Percentiles rank a stretch among this genome's conserved stretches.
Conservation (phyloP, 2,329 filamentous ascomycete species). For the Purpureocillium takamizusanense region DNA sequence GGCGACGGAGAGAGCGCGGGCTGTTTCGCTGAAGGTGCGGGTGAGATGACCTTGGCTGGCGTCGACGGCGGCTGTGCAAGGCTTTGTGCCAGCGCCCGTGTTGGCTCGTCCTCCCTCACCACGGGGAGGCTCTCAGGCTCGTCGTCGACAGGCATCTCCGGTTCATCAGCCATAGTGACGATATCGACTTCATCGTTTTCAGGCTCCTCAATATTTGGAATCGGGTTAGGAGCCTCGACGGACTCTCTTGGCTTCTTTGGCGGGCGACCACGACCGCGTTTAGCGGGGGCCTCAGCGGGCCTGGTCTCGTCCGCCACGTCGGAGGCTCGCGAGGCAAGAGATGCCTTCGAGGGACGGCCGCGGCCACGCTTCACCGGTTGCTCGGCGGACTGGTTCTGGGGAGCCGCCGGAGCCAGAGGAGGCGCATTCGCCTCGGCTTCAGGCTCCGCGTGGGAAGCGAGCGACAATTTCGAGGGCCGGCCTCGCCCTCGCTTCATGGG, state of each 20-base stretch:
- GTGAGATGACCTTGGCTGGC: conserved; percentile 30
- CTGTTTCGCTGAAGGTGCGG: conserved; percentile 41
- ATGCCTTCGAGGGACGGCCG: conserved; percentile 22
- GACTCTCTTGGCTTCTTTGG: conserved; percentile 10
- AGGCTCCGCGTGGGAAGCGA: conserved; percentile 15
- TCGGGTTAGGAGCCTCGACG: background rate
- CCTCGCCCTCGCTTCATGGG: conserved; percentile 15
- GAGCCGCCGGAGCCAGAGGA: too few relatives aligned
- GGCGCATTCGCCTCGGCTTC: conserved; percentile 16
- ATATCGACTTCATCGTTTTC: conserved; percentile 6
- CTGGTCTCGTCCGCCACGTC: conserved; percentile 11
- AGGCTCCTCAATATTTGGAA: conserved; percentile 1
- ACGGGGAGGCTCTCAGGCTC: too few relatives aligned
- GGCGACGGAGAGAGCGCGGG: conserved; percentile 51
- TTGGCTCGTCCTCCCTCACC: background rate
- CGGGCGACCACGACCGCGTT: conserved; percentile 20
- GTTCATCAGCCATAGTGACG: conserved; percentile 1
- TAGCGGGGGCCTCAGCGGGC: conserved; percentile 12
- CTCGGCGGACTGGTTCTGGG: conserved; percentile 8
- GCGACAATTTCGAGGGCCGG: conserved; percentile 12
- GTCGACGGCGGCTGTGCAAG: conserved; percentile 29
- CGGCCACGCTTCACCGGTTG: conserved; percentile 17
- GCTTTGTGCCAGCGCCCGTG: background rate
- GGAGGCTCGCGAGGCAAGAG: conserved; percentile 15
- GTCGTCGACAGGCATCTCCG: background rate